Evolutionary conservation across 148 eudicot species (phyloP).

Genomic region (Vaccinium darrowii): DNA sequence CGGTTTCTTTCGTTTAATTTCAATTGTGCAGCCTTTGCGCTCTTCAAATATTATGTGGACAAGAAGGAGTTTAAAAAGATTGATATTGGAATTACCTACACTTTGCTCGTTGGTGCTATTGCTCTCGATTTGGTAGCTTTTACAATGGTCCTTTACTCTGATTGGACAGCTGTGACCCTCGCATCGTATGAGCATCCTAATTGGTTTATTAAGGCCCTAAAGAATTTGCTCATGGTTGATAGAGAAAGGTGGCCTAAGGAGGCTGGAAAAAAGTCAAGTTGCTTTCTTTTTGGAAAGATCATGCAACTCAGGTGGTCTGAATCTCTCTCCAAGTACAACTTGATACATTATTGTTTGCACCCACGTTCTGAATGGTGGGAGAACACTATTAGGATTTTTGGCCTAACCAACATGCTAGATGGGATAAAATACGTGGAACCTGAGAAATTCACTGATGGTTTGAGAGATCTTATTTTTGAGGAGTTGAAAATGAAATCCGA

Average conservation of each 20-base stretch:
- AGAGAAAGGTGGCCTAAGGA: conserved; percentile 7
- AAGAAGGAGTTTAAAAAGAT: conserved; percentile 3
- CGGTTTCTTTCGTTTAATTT: conserved; percentile 22
- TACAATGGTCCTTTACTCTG: conserved; percentile 34
- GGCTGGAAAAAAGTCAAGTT: background rate
- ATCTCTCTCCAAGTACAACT: conserved; percentile 25
- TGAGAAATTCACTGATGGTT: conserved; percentile 1
- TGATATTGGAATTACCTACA: conserved; percentile 32
- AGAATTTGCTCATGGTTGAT: background rate
- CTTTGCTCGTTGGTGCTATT: conserved; percentile 34
- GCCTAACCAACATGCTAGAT: conserved; percentile 30
- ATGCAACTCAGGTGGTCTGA: conserved; percentile 35
- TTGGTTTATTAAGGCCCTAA: background rate
- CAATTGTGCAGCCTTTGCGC: conserved; percentile 14
- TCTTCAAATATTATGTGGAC: conserved; percentile 14
- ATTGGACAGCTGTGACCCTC: conserved; percentile 29
- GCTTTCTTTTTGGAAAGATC: background rate
- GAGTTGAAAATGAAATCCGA: conserved; percentile 35
- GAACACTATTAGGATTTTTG: conserved; percentile 11
- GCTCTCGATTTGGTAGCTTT: conserved; percentile 34
- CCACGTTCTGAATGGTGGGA: conserved; percentile 16
- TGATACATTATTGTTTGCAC: conserved; percentile 30
- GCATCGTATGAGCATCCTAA: background rate
- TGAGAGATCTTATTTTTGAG: conserved; percentile 30
- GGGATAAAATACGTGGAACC: conserved; percentile 23